Conservation (phyloP, 1,284 basidiomycete species). For the Sanghuangporus baumii region DNA sequence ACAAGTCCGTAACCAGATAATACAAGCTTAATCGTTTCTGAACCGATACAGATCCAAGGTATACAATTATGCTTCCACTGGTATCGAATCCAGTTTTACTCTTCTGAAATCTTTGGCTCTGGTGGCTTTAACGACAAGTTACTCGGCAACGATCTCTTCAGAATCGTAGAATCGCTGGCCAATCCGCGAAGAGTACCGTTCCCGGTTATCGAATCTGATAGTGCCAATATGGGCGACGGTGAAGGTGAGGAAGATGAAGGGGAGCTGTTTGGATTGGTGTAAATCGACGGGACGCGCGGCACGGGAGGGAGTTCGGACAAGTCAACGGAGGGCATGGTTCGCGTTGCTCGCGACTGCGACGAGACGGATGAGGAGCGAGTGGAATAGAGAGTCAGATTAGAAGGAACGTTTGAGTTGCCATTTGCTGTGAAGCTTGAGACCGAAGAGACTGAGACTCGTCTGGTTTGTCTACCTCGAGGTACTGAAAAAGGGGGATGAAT, state of each 20-base stretch:
- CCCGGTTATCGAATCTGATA: neutral
- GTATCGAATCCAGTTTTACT: neutral
- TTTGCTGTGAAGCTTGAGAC: constrained; percentile 1
- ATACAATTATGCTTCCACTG: neutral
- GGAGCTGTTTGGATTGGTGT: neutral
- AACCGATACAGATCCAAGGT: too few relatives aligned
- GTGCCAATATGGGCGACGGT: neutral
- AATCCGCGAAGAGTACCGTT: neutral
- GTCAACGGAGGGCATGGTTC: constrained; percentile 2
- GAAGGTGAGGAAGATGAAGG: neutral
- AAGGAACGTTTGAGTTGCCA: neutral
- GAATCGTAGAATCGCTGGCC: neutral
- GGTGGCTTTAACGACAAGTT: neutral
- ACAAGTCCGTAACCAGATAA: neutral
- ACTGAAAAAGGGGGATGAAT: neutral
- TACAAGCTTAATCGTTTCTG: too few relatives aligned
- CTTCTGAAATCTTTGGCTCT: neutral
- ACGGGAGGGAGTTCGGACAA: constrained; percentile 6
- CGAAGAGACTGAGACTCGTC: constrained; percentile 4
- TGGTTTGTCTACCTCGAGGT: neutral
- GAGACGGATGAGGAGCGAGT: neutral
- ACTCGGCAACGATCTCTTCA: neutral
- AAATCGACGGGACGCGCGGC: constrained; percentile 14
- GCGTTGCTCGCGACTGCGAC: neutral
- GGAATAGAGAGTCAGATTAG: neutral